phyloP scores from a whole-genome alignment of 2,329 filamentous ascomycete species.

The Colletotrichum horii region DNA sequence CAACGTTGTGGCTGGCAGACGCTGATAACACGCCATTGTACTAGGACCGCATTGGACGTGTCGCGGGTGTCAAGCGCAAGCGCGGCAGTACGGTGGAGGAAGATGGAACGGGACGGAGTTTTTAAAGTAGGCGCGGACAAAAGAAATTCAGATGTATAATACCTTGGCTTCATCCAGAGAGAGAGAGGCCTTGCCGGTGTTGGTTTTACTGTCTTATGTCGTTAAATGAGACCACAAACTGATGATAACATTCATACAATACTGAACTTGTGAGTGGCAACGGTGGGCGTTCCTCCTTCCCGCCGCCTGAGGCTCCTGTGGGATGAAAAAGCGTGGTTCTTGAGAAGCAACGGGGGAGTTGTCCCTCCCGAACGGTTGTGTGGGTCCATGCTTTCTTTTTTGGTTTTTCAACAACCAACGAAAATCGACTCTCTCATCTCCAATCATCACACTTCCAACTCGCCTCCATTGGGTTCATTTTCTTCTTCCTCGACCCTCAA shows the following conservation, averaged over 20 bases:
- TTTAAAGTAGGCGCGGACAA: neutral
- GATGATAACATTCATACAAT: neutral
- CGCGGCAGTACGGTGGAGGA: neutral
- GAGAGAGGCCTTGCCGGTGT: neutral
- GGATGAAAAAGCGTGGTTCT: neutral
- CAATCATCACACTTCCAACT: neutral
- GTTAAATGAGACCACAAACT: neutral
- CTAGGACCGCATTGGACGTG: conserved; percentile 26
- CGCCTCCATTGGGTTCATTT: neutral
- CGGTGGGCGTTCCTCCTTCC: neutral
- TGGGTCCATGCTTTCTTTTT: neutral
- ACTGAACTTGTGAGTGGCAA: neutral
- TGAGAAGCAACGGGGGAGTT: neutral
- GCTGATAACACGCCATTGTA: conserved; percentile 60
- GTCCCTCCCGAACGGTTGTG: neutral
- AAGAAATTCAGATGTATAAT: conserved; percentile 9
- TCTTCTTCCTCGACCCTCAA: neutral
- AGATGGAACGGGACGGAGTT: neutral
- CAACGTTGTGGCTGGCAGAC: conserved; percentile 70
- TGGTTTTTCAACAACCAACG: neutral
- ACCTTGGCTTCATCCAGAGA: neutral
- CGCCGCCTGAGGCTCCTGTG: neutral
- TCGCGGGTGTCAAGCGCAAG: conserved; percentile 15
- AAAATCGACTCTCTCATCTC: neutral
- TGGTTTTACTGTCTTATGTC: neutral